A percentile compares a stretch with the other conserved stretches of the same genome.
phyloP scores from a whole-genome alignment of 352 stramenopile species.

The Pythium sp. region DNA sequence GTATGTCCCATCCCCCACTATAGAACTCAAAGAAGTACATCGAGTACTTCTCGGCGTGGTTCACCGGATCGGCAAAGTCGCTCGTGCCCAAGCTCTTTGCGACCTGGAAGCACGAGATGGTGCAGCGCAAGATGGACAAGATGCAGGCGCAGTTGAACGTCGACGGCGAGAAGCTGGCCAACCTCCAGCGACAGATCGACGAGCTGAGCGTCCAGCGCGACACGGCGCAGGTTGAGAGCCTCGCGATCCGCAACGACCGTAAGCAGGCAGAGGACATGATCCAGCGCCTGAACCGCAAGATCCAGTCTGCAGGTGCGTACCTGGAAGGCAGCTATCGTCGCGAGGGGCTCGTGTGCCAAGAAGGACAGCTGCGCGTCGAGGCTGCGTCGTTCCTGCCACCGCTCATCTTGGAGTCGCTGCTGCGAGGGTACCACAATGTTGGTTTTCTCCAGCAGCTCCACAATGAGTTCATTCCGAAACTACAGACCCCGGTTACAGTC shows the following conservation, averaged over 20 bases:
- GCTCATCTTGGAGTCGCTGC: slow-evolving; percentile 64
- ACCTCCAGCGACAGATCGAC: slow-evolving; percentile 50
- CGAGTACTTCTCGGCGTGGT: slow-evolving; percentile 70
- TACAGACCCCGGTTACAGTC: neutral
- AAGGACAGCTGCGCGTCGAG: slow-evolving; percentile 65
- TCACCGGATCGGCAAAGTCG: slow-evolving; percentile 47
- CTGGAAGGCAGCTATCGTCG: slow-evolving; percentile 46
- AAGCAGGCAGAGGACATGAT: slow-evolving; percentile 57
- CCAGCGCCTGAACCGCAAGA: slow-evolving; percentile 44
- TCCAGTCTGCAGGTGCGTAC: slow-evolving; percentile 53
- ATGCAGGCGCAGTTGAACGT: slow-evolving; percentile 35
- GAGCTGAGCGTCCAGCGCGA: slow-evolving; percentile 50
- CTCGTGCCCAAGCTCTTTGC: slow-evolving; percentile 53
- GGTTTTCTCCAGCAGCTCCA: slow-evolving; percentile 61
- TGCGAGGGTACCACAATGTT: slow-evolving; percentile 58
- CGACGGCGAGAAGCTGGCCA: slow-evolving; percentile 32
- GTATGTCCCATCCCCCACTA: neutral
- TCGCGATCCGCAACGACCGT: slow-evolving; percentile 55
- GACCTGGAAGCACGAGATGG: slow-evolving; percentile 42
- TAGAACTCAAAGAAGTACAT: slow-evolving; percentile 77
- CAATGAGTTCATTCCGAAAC: slow-evolving; percentile 13
- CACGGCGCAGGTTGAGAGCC: slow-evolving; percentile 42
- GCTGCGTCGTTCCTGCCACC: slow-evolving; percentile 56
- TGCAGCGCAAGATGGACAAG: slow-evolving; percentile 27
- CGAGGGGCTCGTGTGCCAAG: slow-evolving; percentile 52